Conservation (phyloP, 2,329 filamentous ascomycete species). For the Epichloe festucae region DNA sequence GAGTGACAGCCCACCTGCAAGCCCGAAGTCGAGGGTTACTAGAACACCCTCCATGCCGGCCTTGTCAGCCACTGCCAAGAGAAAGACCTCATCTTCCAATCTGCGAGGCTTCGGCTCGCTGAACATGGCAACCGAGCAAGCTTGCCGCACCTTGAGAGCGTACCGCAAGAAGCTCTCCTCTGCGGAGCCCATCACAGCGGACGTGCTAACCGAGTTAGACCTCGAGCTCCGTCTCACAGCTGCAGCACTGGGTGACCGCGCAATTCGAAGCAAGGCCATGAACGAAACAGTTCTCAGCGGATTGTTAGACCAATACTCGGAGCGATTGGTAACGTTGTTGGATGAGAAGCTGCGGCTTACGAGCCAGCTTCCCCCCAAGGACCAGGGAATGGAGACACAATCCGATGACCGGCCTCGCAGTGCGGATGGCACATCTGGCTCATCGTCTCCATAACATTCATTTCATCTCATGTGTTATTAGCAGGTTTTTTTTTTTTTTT, state of each 20-base stretch:
- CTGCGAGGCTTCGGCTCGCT: constrained; percentile 41
- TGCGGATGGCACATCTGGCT: constrained; percentile 21
- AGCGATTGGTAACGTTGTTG: constrained; percentile 55
- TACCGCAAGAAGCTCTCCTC: constrained; percentile 51
- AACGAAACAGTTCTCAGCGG: constrained; percentile 48
- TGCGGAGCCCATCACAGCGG: constrained; percentile 41
- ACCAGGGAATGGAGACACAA: constrained; percentile 17
- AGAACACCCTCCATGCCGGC: constrained; percentile 43
- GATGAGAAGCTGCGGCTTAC: constrained; percentile 54
- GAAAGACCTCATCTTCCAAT: constrained; percentile 34
- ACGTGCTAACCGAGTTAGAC: constrained; percentile 48
- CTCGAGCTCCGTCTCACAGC: constrained; percentile 51
- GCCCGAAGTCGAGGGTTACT: constrained; percentile 32
- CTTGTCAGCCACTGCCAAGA: constrained; percentile 31
- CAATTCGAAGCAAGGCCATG: constrained; percentile 39
- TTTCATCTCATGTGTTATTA: constrained; percentile 4
- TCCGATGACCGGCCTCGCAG: constrained; percentile 20
- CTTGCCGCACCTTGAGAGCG: constrained; percentile 46
- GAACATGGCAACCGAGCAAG: constrained; percentile 51
- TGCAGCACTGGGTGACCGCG: constrained; percentile 45
- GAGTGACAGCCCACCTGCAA: constrained; percentile 35
- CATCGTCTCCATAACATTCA: constrained; percentile 20
- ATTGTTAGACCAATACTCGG: constrained; percentile 62
- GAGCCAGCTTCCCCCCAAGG: constrained; percentile 17
- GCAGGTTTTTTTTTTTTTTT: background rate